phyloP scores from a whole-genome alignment of 768 basidiomycete species.

The Lepiota subincarnata region DNA sequence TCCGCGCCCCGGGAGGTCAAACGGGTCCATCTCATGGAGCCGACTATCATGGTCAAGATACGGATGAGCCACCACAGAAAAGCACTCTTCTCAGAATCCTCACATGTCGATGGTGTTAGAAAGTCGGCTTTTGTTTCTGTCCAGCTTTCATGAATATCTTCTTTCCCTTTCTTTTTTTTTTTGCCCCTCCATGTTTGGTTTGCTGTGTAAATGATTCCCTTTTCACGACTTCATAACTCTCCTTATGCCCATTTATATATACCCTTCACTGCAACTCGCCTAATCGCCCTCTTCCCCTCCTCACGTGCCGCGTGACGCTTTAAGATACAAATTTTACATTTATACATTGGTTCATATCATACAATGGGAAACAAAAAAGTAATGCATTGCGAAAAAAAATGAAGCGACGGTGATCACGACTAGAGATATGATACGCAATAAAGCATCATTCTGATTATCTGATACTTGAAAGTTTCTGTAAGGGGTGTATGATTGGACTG shows the following conservation, averaged over 20 bases:
- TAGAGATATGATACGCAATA: background rate
- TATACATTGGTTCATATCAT: slow-evolving; percentile 7
- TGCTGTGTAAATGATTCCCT: slow-evolving; percentile 12
- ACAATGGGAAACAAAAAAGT: slow-evolving; percentile 7
- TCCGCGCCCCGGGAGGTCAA: slow-evolving; percentile 68
- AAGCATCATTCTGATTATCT: no score
- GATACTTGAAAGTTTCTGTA: no score
- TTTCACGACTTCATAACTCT: slow-evolving; percentile 5
- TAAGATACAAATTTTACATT: slow-evolving; percentile 19
- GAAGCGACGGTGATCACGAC: background rate
- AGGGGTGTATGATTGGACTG: no score
- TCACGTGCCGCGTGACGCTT: slow-evolving; percentile 5
- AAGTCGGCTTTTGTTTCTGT: slow-evolving; percentile 22
- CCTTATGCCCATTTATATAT: slow-evolving; percentile 19
- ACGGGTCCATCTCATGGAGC: slow-evolving; percentile 60
- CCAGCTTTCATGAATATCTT: slow-evolving; percentile 18
- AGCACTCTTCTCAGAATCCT: slow-evolving; percentile 61
- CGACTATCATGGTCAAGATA: slow-evolving; percentile 53
- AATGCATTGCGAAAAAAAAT: background rate
- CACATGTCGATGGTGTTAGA: slow-evolving; percentile 68
- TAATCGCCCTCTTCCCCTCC: slow-evolving; percentile 5
- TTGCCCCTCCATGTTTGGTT: background rate
- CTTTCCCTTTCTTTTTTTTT: slow-evolving; percentile 16
- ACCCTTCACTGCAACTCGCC: slow-evolving; percentile 13
- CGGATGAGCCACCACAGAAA: slow-evolving; percentile 50